These are phyloP conservation scores for Lichtheimia corymbifera DNA, from an alignment of 371 early-diverging fungal genomes.

Conservation along the genomic window DNA sequence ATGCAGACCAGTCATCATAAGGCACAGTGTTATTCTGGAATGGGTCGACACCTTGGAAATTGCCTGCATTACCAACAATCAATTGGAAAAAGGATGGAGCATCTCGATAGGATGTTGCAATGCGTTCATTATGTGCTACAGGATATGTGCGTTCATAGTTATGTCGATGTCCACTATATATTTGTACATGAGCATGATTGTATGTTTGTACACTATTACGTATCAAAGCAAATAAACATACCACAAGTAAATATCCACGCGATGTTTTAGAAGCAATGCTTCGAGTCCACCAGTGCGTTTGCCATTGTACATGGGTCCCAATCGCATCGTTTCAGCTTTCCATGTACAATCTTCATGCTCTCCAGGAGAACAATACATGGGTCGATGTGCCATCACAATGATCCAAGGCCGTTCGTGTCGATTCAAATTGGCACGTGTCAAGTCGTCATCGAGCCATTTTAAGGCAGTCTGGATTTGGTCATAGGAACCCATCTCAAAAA, in stretches of 20 bases:
- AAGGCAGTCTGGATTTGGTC: conserved; percentile 24
- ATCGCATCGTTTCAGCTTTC: conserved; percentile 16
- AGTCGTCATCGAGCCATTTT: conserved; percentile 34
- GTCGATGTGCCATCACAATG: conserved; percentile 29
- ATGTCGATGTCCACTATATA: conserved; percentile 31
- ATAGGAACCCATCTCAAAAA: conserved; percentile 16
- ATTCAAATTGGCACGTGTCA: conserved; percentile 17
- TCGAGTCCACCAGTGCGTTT: conserved; percentile 15
- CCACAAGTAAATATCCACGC: conserved; percentile 23
- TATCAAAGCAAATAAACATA: conserved; percentile 2
- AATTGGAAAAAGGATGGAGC: conserved; percentile 31
- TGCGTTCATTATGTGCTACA: conserved; percentile 12
- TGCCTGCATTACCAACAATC: conserved; percentile 32
- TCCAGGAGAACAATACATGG: conserved; percentile 22
- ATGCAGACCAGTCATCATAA: conserved; percentile 25
- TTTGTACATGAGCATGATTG: neutral
- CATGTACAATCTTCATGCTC: conserved; percentile 8
- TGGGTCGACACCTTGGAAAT: conserved; percentile 24
- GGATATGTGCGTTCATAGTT: conserved; percentile 37
- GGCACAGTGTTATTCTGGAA: conserved; percentile 3
- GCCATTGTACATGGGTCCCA: conserved; percentile 1
- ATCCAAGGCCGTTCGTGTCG: conserved; percentile 24
- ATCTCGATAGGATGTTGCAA: conserved; percentile 22
- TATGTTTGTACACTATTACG: neutral
- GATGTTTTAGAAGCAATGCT: conserved; percentile 13